Conservation (phyloP, 1,284 basidiomycete species). For the Ganoderma resinaceum region DNA sequence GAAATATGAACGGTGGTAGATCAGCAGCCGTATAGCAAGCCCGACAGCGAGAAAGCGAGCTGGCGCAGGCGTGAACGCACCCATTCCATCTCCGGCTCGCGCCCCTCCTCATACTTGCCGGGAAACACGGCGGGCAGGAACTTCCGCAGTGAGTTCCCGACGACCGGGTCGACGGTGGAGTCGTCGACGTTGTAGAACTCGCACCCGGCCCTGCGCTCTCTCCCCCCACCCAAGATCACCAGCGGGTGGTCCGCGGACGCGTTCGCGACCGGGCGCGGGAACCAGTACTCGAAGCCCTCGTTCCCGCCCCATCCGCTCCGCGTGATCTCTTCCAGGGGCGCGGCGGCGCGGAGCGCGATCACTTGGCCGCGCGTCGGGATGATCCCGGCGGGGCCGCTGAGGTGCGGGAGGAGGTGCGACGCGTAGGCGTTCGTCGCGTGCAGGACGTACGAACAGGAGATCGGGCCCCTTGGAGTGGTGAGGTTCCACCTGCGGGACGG, state of each 20-base stretch:
- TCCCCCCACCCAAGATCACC: constrained; percentile 78
- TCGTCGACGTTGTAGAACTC: constrained; percentile 73
- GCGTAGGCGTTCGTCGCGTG: constrained; percentile 87
- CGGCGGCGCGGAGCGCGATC: constrained; percentile 64
- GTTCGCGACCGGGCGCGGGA: constrained; percentile 64
- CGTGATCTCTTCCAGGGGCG: constrained; percentile 43
- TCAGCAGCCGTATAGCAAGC: constrained; percentile 8
- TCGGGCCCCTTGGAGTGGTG: constrained; percentile 63
- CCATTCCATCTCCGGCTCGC: constrained; percentile 78
- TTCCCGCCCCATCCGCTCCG: constrained; percentile 42
- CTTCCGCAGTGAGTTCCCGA: constrained; percentile 56
- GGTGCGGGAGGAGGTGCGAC: constrained; percentile 66
- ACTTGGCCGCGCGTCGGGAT: constrained; percentile 80
- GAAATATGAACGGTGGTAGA: neutral
- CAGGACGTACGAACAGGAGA: constrained; percentile 66
- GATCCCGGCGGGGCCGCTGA: constrained; percentile 61
- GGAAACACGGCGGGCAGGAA: constrained; percentile 71
- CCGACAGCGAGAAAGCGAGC: neutral
- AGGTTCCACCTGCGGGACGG: constrained; percentile 53
- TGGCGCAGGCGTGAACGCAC: constrained; percentile 43
- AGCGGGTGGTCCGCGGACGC: constrained; percentile 49
- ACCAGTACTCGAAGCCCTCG: constrained; percentile 78
- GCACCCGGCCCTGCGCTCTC: constrained; percentile 52
- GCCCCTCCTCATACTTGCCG: constrained; percentile 51
- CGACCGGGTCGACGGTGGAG: constrained; percentile 52